phyloP scores from a whole-genome alignment of 2,329 filamentous ascomycete genomes.

The Fusarium avenaceum region DNA sequence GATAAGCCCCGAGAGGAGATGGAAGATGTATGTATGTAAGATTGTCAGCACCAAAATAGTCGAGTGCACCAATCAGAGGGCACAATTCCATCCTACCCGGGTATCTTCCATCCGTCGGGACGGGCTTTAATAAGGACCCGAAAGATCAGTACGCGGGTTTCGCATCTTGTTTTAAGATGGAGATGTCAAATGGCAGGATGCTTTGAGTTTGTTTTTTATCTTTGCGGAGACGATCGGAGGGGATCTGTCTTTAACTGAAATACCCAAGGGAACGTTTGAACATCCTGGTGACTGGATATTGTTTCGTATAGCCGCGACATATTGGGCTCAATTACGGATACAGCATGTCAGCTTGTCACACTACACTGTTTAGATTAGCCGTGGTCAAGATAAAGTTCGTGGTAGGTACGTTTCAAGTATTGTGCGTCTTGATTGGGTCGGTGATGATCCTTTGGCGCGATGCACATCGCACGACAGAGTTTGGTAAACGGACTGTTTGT shows the following conservation, averaged over 20 bases:
- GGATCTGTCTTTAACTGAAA: slow-evolving; percentile 7
- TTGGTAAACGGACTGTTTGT: neutral
- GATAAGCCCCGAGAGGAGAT: neutral
- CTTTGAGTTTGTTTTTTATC: slow-evolving; percentile 15
- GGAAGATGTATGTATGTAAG: neutral
- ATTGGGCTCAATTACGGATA: slow-evolving; percentile 6
- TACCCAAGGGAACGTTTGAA: slow-evolving; percentile 1
- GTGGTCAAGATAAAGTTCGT: slow-evolving; percentile 8
- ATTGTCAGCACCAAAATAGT: slow-evolving; percentile 5
- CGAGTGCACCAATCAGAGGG: slow-evolving; percentile 11
- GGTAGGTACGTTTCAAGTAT: neutral
- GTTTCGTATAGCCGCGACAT: neutral
- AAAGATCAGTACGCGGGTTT: slow-evolving; percentile 33
- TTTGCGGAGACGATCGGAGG: slow-evolving; percentile 16
- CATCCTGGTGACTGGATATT: neutral
- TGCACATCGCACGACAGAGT: neutral
- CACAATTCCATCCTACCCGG: slow-evolving; percentile 1
- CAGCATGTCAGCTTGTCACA: neutral
- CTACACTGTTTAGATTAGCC: slow-evolving; percentile 13
- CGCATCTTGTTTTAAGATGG: slow-evolving; percentile 11
- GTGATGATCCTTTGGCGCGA: neutral
- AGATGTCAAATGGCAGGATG: neutral
- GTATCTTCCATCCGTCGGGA: slow-evolving; percentile 35
- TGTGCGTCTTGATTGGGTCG: neutral
- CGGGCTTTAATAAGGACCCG: slow-evolving; percentile 32